These are phyloP conservation scores for Blastocystis sp. DNA, from an alignment of 352 stramenopile genomes.

Conservation along the genomic window DNA sequence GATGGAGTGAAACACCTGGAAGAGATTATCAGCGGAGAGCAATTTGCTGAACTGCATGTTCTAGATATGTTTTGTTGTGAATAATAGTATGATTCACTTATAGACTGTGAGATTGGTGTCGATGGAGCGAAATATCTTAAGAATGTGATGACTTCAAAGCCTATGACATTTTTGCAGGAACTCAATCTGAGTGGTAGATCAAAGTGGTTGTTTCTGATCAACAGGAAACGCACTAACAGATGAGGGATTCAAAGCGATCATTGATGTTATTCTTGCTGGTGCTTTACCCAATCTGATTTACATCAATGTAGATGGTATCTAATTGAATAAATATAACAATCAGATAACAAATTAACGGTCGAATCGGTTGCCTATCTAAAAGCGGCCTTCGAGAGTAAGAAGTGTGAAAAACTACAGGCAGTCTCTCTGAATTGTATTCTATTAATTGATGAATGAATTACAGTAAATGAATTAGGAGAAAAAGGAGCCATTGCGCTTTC, in stretches of 20 bases:
- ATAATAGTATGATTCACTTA: not conserved
- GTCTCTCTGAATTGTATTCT: conserved; percentile 20
- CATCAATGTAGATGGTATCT: conserved; percentile 22
- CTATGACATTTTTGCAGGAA: not conserved
- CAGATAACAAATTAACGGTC: conserved; percentile 30
- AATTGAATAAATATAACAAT: not conserved
- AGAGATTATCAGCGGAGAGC: conserved; percentile 11
- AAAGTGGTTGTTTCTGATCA: not conserved
- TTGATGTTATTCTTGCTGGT: not conserved
- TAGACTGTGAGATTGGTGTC: conserved; percentile 53
- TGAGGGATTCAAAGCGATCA: not conserved
- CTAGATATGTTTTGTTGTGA: conserved; percentile 47
- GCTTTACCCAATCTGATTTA: not conserved
- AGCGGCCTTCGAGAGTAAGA: not conserved
- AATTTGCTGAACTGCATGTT: conserved; percentile 36
- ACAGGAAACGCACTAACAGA: conserved; percentile 36
- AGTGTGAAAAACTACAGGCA: not conserved
- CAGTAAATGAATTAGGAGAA: conserved; percentile 45
- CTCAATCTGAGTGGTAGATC: conserved; percentile 19
- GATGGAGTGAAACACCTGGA: conserved; percentile 57
- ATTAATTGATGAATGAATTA: not conserved
- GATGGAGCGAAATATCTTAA: conserved; percentile 46
- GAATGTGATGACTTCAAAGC: conserved; percentile 4
- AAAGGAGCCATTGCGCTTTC: not conserved
- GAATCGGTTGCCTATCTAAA: not conserved